Evolutionary conservation across 495 filamentous ascomycete species (phyloP).

Genomic region (Cudoniella acicularis): DNA sequence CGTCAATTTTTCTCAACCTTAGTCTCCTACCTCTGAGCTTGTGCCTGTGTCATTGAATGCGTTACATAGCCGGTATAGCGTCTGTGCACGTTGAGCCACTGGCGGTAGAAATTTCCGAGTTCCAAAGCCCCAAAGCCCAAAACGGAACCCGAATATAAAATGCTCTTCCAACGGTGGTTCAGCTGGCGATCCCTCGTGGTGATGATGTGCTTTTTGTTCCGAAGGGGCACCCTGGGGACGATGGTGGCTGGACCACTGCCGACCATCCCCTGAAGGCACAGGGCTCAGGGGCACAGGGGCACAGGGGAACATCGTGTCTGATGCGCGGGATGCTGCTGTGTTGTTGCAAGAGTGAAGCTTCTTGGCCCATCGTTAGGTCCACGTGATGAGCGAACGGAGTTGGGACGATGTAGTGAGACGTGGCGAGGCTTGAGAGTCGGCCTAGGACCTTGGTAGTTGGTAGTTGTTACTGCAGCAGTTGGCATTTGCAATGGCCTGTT

Average conservation of each 20-base stretch:
- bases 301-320: background rate
- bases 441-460: no score
- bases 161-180: background rate
- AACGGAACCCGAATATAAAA: background rate
- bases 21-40: no score
- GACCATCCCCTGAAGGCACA: background rate
- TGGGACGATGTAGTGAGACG: background rate
- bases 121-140: background rate
- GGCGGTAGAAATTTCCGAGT: background rate
- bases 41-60: background rate
- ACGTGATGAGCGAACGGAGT: background rate
- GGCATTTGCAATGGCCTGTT: background rate
- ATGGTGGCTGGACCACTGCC: background rate
- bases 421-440: background rate
- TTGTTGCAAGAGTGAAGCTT: background rate
- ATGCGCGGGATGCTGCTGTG: background rate
- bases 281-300: no score
- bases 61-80: background rate
- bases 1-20: no score
- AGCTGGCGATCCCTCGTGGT: background rate
- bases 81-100: background rate
- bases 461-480: no score
- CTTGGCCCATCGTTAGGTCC: background rate
- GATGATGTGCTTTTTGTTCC: background rate
- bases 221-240: background rate